Conservation (phyloP, 208 protist genomes). For the Naegleria fowleri region DNA sequence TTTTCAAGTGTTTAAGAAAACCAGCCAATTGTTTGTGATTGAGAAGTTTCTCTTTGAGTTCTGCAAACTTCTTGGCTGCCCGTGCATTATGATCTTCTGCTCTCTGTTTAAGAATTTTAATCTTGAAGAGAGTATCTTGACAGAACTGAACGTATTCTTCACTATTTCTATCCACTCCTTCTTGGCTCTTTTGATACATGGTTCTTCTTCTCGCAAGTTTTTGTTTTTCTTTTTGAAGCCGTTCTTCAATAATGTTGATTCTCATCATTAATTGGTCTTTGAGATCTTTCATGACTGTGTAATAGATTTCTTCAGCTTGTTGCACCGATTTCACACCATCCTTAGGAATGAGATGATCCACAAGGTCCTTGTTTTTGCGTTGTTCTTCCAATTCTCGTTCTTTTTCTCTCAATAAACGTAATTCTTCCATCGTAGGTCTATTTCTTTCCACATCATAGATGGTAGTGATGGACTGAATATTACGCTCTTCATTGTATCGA, state of each 20-base stretch:
- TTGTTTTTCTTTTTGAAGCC: background rate
- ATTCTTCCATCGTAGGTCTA: slow-evolving; percentile 8
- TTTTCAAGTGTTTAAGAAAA: background rate
- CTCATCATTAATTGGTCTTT: slow-evolving; percentile 3
- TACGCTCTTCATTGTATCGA: background rate
- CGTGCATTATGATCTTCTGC: slow-evolving; percentile 6
- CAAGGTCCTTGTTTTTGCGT: background rate
- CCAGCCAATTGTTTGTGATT: background rate
- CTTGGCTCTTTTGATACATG: background rate
- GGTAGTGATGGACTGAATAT: background rate
- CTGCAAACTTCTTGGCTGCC: background rate
- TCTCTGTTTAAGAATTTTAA: slow-evolving; percentile 1
- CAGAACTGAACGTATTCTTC: slow-evolving; percentile 21
- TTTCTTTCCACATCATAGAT: slow-evolving; percentile 20
- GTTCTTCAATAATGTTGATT: slow-evolving; percentile 10
- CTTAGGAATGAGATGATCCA: background rate
- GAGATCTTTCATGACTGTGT: background rate
- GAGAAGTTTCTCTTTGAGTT: background rate
- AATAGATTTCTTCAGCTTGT: slow-evolving; percentile 12
- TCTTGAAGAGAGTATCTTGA: background rate
- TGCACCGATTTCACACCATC: background rate
- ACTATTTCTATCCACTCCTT: background rate
- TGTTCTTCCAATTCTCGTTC: background rate
- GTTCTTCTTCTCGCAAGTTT: background rate
- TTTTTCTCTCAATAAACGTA: background rate